Conservation (phyloP, 225 moss, liverwort and hornwort genomes). For the Pseudisothecium myosuroides region DNA sequence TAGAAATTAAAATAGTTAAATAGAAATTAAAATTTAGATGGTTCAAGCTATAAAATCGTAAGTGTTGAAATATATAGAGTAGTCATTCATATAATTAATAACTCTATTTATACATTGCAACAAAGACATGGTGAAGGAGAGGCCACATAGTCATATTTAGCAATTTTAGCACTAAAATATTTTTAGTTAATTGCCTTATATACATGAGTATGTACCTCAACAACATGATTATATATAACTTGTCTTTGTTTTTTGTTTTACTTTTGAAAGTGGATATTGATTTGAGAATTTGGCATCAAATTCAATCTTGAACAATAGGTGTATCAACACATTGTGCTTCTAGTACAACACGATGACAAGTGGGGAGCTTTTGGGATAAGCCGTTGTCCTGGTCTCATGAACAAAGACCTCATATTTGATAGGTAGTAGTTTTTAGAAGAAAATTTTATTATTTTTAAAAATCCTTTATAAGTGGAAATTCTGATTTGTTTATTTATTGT, state of each 20-base stretch:
- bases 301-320: constrained; percentile 18
- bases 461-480: background rate
- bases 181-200: background rate
- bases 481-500: background rate
- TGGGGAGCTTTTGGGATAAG: constrained; percentile 90
- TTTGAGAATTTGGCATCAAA: background rate
- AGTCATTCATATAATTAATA: background rate
- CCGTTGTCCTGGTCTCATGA: constrained; percentile 70
- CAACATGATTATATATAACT: background rate
- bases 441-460: background rate
- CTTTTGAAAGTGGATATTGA: background rate
- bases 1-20: background rate
- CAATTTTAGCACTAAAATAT: background rate
- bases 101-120: background rate
- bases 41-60: background rate
- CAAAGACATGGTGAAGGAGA: background rate
- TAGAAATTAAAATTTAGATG: background rate
- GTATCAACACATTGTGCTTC: constrained; percentile 77
- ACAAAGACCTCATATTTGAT: constrained; percentile 55
- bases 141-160: background rate
- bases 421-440: constrained; percentile 5
- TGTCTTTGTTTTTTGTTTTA: background rate
- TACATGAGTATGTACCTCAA: background rate
- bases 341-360: constrained; percentile 42
- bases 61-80: background rate